Evolutionary conservation across 2,329 filamentous ascomycete species (phyloP).

Genomic region (Curvularia sp.): DNA sequence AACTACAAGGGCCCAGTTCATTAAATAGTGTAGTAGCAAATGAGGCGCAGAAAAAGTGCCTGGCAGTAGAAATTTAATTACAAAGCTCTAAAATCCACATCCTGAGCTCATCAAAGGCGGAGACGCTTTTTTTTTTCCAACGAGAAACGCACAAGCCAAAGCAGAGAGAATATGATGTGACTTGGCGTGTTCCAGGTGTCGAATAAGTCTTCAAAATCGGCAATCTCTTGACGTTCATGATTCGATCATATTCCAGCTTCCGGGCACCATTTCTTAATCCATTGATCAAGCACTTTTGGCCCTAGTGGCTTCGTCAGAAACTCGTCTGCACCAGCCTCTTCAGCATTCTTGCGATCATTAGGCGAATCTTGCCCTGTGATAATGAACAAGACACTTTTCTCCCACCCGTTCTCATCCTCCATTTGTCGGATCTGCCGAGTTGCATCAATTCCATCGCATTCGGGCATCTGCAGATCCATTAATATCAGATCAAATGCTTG

Average conservation of each 20-base stretch:
- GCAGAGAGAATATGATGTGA: too few species aligned
- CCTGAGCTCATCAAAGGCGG: too few species aligned
- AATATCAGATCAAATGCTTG: slow-evolving; percentile 46
- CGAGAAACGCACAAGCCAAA: too few species aligned
- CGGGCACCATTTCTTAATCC: slow-evolving; percentile 33
- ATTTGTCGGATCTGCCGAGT: slow-evolving; percentile 45
- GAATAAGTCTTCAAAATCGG: background rate
- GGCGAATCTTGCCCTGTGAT: slow-evolving; percentile 46
- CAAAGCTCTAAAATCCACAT: too few species aligned
- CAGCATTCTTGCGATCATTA: slow-evolving; percentile 33
- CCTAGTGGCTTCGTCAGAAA: slow-evolving; percentile 47
- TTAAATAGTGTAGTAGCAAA: background rate
- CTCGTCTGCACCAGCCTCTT: slow-evolving; percentile 40
- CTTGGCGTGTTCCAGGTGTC: background rate
- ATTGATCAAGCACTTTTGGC: slow-evolving; percentile 37
- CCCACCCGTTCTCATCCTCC: slow-evolving; percentile 37
- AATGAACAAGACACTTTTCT: slow-evolving; percentile 41
- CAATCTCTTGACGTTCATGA: background rate
- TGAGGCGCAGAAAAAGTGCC: background rate
- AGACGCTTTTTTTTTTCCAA: too few species aligned
- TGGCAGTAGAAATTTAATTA: background rate
- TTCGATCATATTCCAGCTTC: slow-evolving; percentile 16
- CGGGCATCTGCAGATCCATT: slow-evolving; percentile 55
- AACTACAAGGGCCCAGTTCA: background rate
- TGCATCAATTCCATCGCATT: slow-evolving; percentile 50